Evolutionary conservation across 2,329 filamentous ascomycete genomes (phyloP).

Genomic region (Mariannaea sp.): DNA sequence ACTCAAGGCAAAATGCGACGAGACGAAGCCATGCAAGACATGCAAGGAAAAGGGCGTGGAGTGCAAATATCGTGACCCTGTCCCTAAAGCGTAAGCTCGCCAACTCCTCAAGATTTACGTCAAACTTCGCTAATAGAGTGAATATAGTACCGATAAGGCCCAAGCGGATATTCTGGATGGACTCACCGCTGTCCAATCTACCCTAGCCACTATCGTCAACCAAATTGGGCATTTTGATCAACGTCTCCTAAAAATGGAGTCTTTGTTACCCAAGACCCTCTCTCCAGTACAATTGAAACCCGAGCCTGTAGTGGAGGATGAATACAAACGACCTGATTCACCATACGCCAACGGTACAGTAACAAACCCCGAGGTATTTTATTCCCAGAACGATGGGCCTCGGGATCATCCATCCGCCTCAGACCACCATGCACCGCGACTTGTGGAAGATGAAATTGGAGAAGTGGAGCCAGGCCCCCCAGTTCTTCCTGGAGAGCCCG

Average conservation of each 20-base stretch:
- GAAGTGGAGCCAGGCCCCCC: slow-evolving; percentile 43
- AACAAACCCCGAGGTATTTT: slow-evolving; percentile 26
- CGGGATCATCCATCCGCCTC: slow-evolving; percentile 36
- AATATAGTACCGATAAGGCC: slow-evolving; percentile 60
- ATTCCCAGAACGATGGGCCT: slow-evolving; percentile 23
- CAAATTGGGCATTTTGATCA: slow-evolving; percentile 48
- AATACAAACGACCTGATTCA: slow-evolving; percentile 34
- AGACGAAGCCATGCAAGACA: slow-evolving; percentile 80
- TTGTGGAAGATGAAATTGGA: slow-evolving; percentile 51
- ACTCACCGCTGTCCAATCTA: slow-evolving; percentile 49
- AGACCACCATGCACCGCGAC: slow-evolving; percentile 36
- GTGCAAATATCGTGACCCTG: slow-evolving; percentile 89
- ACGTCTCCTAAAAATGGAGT: slow-evolving; percentile 44
- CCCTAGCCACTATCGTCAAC: slow-evolving; percentile 43
- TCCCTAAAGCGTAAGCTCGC: slow-evolving; percentile 79
- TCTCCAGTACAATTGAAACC: slow-evolving; percentile 30
- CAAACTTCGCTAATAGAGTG: slow-evolving; percentile 16
- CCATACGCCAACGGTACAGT: slow-evolving; percentile 33
- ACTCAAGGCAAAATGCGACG: slow-evolving; percentile 90
- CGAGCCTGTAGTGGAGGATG: slow-evolving; percentile 41
- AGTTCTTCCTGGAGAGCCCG: slow-evolving; percentile 63
- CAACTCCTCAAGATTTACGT: neutral
- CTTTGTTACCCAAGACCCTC: slow-evolving; percentile 30
- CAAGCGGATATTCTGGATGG: slow-evolving; percentile 64
- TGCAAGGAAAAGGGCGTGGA: slow-evolving; percentile 85